Conservation (phyloP, 495 filamentous ascomycete genomes). For the Elaphomyces granulatus region DNA sequence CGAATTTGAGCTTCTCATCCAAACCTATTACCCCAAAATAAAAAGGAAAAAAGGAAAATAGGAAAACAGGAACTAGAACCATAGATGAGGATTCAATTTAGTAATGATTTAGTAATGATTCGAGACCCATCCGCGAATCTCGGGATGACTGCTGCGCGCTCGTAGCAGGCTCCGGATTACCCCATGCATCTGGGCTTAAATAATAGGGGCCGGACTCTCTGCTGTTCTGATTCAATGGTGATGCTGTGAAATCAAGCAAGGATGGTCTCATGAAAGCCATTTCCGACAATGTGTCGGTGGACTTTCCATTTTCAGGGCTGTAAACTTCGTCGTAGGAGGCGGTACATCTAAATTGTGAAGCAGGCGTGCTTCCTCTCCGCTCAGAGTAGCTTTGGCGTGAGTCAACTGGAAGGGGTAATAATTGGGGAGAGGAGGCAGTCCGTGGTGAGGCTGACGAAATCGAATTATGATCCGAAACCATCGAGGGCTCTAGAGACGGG, state of each 20-base stretch:
- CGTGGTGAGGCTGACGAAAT: constrained; percentile 43
- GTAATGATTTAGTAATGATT: constrained; percentile 6
- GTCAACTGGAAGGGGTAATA: constrained; percentile 26
- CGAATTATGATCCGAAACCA: constrained; percentile 57
- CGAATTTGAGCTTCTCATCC: too few species aligned
- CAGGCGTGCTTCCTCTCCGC: constrained; percentile 2
- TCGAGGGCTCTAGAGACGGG: constrained; percentile 50
- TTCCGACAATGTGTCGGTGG: neutral
- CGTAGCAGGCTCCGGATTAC: neutral
- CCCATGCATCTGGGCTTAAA: constrained; percentile 1
- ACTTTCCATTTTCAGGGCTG: neutral
- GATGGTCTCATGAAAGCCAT: neutral
- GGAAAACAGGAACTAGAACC: too few species aligned
- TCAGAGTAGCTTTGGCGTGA: constrained; percentile 17
- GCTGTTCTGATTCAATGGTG: neutral
- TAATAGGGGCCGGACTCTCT: constrained; percentile 2
- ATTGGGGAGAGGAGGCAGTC: constrained; percentile 29
- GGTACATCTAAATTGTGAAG: neutral
- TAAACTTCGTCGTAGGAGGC: constrained; percentile 1
- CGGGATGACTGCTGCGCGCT: constrained; percentile 12
- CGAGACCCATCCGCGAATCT: constrained; percentile 34
- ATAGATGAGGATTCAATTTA: too few species aligned
- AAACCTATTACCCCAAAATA: neutral
- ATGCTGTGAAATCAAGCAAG: neutral
- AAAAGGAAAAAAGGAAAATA: neutral